These are phyloP conservation scores for Ananas comosus DNA, from an alignment of 176 grass and related monocot species.

Conservation along the genomic window DNA sequence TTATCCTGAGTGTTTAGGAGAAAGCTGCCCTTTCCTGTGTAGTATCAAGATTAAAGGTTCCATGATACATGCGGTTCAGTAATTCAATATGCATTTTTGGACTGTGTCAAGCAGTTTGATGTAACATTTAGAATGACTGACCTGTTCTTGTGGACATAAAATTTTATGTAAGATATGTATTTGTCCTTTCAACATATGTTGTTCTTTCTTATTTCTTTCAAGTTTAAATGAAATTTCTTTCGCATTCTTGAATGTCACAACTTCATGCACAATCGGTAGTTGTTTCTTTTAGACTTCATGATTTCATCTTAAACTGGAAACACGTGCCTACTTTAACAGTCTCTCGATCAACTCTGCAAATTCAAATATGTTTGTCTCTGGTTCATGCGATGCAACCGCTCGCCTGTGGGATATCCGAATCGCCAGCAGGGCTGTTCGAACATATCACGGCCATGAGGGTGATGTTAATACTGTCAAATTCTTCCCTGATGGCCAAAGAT, in stretches of 20 bases:
- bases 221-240: not conserved
- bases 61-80: too few relatives aligned
- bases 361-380: conserved; percentile 88
- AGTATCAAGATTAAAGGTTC: too few relatives aligned
- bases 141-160: too few relatives aligned
- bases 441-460: conserved; percentile 75
- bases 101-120: too few relatives aligned
- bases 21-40: too few relatives aligned
- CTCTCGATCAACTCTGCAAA: conserved; percentile 82
- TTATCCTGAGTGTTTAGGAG: too few relatives aligned
- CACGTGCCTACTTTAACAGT: conserved; percentile 22
- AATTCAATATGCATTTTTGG: too few relatives aligned
- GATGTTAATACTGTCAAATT: conserved; percentile 94
- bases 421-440: conserved; percentile 83
- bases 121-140: too few relatives aligned
- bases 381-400: conserved; percentile 91
- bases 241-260: not conserved
- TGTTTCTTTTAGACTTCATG: too few relatives aligned
- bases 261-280: not conserved
- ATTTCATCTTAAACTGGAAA: too few relatives aligned
- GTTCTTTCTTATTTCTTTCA: not conserved
- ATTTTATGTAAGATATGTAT: too few relatives aligned
- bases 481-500: conserved; percentile 91
- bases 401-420: conserved; percentile 94
- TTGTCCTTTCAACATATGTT: too few relatives aligned